Base-by-base conservation (phyloP, 352 stramenopile genomes). In the Detonula confervacea region DNA sequence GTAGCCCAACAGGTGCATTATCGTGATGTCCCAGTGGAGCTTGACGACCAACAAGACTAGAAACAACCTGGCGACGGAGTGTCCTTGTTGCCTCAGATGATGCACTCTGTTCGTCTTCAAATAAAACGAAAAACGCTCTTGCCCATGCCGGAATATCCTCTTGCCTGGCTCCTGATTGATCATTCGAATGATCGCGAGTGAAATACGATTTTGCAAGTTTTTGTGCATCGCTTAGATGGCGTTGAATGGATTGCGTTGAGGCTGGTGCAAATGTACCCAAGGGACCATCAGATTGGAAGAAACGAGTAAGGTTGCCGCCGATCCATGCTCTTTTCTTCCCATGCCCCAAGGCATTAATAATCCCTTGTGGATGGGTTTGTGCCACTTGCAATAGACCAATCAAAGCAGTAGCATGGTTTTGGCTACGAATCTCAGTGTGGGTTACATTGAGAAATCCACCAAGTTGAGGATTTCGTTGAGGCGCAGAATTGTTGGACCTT, bases 81-180 rank as follows among this genome's bases (percentile, higher is more conserved):
- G n/a, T n/a, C n/a, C n/a, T n/a, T n/a, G n/a, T n/a, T n/a, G n/a
- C n/a, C n/a, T n/a, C n/a, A n/a, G n/a, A n/a, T n/a, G n/a, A n/a
- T n/a, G n/a, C n/a, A n/a, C n/a, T n/a, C n/a, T n/a, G n/a, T n/a
- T n/a, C n/a, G n/a, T n/a, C n/a, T n/a, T n/a, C n/a, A n/a, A n/a
- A n/a, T n/a, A n/a, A n/a, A n/a, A 8, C 18, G 37, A 68, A 76
- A 33, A 76, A 60, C 9, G 49, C 6, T n/a, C 35, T 14, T 24
- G 56, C 67, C 67, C 67, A 76, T n/a, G 25, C 24, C 5, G 67
- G 67, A 16, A 76, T 22, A 12, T 68, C 67, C 30, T 76, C 67
- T n/a, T 60, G 37, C 6, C 8, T 16, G 9, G n/a, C 22, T 2
- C 56, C 55, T 46, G 22, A 22, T 27, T 25, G 25, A 44, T 68